A percentile compares a stretch with the other conserved stretches of the same genome.
phyloP scores from a whole-genome alignment of 1,139 yeast species.

The Entelexis sorbosivorans region DNA sequence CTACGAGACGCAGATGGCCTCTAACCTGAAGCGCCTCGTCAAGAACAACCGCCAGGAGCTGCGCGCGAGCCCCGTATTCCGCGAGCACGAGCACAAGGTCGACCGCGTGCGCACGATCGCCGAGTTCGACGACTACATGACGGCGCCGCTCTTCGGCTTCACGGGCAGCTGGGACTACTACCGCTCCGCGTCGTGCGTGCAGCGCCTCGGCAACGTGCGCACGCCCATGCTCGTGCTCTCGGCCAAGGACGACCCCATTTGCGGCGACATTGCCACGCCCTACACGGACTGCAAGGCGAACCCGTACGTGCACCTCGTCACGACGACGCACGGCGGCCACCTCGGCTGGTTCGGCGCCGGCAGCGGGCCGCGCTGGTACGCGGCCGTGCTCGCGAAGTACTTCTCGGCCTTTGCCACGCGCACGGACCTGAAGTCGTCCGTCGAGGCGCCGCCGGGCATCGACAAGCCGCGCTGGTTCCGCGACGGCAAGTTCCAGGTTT shows the following conservation, averaged over 20 bases:
- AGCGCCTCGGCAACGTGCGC: constrained; percentile 43
- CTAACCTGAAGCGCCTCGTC: constrained; percentile 51
- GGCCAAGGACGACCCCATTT: constrained; percentile 77
- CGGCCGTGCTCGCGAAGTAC: constrained; percentile 51
- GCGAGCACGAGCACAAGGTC: constrained; percentile 24
- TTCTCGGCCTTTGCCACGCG: constrained; percentile 42
- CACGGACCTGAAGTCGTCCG: constrained; percentile 23
- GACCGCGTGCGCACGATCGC: constrained; percentile 33
- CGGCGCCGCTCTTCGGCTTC: constrained; percentile 68
- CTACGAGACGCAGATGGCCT: constrained; percentile 57
- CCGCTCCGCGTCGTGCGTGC: constrained; percentile 53
- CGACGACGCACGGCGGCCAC: constrained; percentile 82
- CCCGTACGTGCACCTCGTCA: constrained; percentile 56
- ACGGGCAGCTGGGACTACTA: constrained; percentile 63
- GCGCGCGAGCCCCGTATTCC: constrained; percentile 33
- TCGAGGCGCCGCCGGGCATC: not conserved
- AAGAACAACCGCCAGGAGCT: constrained; percentile 52
- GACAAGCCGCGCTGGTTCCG: constrained; percentile 12
- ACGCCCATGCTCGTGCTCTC: constrained; percentile 62
- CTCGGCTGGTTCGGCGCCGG: constrained; percentile 57
- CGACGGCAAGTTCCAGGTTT: constrained; percentile 14
- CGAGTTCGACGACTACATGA: constrained; percentile 62
- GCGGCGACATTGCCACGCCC: constrained; percentile 57
- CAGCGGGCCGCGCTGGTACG: constrained; percentile 53
- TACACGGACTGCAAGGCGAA: constrained; percentile 47